Base-by-base conservation (phyloP, 495 filamentous ascomycete genomes). In the Xylaria bambusicola region DNA sequence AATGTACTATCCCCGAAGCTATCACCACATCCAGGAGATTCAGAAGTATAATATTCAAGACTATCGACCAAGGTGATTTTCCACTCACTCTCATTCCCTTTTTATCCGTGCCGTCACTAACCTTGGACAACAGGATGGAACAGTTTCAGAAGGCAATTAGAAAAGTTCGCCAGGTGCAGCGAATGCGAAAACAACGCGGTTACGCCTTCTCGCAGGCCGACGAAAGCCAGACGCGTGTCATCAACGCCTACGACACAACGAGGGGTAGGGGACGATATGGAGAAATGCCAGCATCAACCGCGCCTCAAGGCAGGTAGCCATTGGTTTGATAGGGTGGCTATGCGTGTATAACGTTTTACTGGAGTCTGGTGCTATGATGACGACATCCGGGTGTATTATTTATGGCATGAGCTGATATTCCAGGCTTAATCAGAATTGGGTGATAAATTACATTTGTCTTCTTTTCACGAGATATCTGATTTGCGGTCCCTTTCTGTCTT, bases 1-100 rank as follows among this genome's bases (percentile, higher is more conserved):
- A 38, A 95, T 99, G 90, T 97, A 97, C 77, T 87, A 85, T 58
- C 95, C 95, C 38, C 90, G 97, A 77, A 84, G 90, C 31, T 99
- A 99, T 68, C 95, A 99, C 66, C 95, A 99, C 73, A 91, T 99
- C 44, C 95, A 99, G 76, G 95, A 99, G 76, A 99, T 99, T 63
- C 95, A 99, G 74, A 99, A 99, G 75, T 99, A 96, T 77, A 99
- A 99, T 67, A 95, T 99, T 53, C 95, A 98, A 74, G 95, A 99
- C 77, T 99, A 99, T 72, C 83, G 95, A 61, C 94, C 94, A 41
- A 80, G 93, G 83, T 89, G 83, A 53, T 77, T 67, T 38, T 18
- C n/a, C 31, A 6, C 42, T 13, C n/a, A 20, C 3, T 10, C 10
- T n/a, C 17, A 24, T 21, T 26, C 12, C 12, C 26, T 20, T 24